Base-by-base conservation (phyloP, 2,329 filamentous ascomycete species). In the Sporothrix schenckii region DNA sequence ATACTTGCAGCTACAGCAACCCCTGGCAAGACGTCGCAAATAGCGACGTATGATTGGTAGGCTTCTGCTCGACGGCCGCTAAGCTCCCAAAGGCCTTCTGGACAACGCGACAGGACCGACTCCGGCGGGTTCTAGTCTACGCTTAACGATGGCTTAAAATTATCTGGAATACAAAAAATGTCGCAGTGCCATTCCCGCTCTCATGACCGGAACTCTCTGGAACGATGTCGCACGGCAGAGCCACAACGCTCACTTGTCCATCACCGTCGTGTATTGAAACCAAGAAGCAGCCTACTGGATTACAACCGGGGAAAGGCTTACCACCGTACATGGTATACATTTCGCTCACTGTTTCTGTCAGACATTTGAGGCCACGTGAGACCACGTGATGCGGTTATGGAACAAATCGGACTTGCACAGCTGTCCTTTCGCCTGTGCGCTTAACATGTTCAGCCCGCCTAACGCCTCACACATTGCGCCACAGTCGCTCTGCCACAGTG, bases 81-180 rank as follows among this genome's bases (percentile, higher is more conserved):
- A 61, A 69, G 67, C 54, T 61, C 44, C 67, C 39, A 54, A 58
- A n/a, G 34, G 11, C 52, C 49, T 41, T 27, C 50, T 67, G 65
- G 7, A 41, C 50, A 30, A 30, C 63, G 66, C 53, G 66, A 68
- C 49, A 68, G 66, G 21, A 68, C 52, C 66, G 66, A 49, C 66
- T 47, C 39, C 66, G 65, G 65, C 65, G 65, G 65, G 34, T 41
- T 21, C 50, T 19, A 53, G n/a, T 19, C 41, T 49, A 66, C 65
- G 65, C 65, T 67, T 67, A 67, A 67, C 27, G 50, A 56, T 67
- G 65, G 65, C 65, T 67, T 54, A 65, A 65, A 49, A 65, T 30
- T 41, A 44, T 6, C 14, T 11, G 21, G 39, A 27, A 44, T 27
- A 13, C 11, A 21, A 27, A 61, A 68, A 69, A 69, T 63, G 49